phyloP scores from a whole-genome alignment of 106 monocot species.

The Gastrodia elata region DNA sequence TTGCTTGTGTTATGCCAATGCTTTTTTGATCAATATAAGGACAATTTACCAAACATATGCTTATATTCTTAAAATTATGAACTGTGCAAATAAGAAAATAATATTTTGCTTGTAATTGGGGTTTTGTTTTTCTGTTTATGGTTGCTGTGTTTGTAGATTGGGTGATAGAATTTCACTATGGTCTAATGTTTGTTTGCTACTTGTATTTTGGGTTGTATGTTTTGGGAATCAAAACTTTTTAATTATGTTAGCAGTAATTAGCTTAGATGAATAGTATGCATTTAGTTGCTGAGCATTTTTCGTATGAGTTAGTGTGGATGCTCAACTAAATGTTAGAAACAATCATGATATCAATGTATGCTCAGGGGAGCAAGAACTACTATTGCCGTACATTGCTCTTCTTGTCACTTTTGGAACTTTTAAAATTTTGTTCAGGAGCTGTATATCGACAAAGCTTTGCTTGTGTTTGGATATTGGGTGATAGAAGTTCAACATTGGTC shows the following conservation, averaged over 20 bases:
- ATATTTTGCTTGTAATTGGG: neutral
- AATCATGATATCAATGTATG: neutral
- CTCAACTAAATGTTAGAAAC: neutral
- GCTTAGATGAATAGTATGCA: neutral
- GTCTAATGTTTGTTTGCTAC: neutral
- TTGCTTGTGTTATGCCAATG: too few relatives aligned
- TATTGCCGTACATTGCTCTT: too few relatives aligned
- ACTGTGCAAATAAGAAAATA: neutral
- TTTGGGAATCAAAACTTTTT: neutral
- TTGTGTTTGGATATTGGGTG: neutral
- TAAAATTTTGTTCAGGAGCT: neutral
- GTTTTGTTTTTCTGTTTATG: neutral
- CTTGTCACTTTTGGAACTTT: too few relatives aligned
- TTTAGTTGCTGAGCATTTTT: neutral
- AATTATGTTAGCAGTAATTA: neutral
- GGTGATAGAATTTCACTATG: neutral
- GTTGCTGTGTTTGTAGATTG: neutral
- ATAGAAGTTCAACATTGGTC: neutral
- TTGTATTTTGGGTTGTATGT: neutral
- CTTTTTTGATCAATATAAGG: too few relatives aligned
- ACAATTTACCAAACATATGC: too few relatives aligned
- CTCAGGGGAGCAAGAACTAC: neutral
- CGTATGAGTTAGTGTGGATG: neutral
- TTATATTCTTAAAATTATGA: neutral
- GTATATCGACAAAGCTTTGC: neutral